Conservation (phyloP, 306 rosid species). For the Oemleria cerasiformis region DNA sequence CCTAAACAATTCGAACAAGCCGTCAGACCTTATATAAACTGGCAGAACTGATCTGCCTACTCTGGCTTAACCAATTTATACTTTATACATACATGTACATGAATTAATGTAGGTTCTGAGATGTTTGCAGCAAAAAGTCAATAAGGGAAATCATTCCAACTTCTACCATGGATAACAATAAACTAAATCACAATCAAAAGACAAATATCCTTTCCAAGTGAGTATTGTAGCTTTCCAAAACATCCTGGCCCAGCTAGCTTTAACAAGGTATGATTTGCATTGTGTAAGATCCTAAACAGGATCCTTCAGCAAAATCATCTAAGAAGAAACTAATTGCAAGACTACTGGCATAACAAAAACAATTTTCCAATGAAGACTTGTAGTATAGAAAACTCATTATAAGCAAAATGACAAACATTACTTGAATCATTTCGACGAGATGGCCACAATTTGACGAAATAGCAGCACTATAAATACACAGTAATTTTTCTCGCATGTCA, state of each 20-base stretch:
- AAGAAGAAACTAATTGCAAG: background rate
- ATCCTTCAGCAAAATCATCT: conserved; percentile 10
- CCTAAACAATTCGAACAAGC: background rate
- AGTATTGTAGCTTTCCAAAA: background rate
- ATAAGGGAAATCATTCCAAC: conserved; percentile 6
- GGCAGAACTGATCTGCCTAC: background rate
- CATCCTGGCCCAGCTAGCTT: background rate
- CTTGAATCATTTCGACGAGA: conserved; percentile 76
- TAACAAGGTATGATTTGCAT: background rate
- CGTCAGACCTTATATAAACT: background rate
- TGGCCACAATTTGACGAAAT: conserved; percentile 72
- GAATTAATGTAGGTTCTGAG: background rate
- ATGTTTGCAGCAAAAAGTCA: background rate
- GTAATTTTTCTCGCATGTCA: conserved; percentile 56
- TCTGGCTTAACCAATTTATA: conserved; percentile 11
- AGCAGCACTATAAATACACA: conserved; percentile 61
- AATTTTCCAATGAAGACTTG: background rate
- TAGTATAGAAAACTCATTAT: conserved; percentile 8
- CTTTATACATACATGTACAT: background rate
- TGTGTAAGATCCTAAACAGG: background rate
- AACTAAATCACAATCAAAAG: background rate
- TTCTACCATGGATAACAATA: background rate
- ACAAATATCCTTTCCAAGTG: background rate
- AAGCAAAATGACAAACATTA: conserved; percentile 32
- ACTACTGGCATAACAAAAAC: background rate